Conservation (phyloP, 805 yeast genomes). For the Hemisphaericaspora nanyangensis region DNA sequence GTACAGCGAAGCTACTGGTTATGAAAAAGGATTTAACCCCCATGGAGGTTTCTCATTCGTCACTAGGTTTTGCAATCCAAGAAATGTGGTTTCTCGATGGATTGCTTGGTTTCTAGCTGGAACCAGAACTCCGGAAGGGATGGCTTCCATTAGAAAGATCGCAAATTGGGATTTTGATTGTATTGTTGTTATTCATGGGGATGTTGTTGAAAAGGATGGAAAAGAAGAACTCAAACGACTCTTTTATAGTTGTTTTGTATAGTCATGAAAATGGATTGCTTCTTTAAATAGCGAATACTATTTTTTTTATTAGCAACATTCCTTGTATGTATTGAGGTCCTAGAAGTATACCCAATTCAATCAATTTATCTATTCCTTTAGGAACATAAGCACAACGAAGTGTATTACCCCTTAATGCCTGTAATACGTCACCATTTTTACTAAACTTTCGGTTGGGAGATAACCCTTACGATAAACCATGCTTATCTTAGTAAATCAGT, state of each 20-base stretch:
- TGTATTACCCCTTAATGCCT: too few relatives aligned
- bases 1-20: constrained; percentile 36
- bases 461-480: too few relatives aligned
- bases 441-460: too few relatives aligned
- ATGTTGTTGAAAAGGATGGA: constrained; percentile 37
- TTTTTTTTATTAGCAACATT: too few relatives aligned
- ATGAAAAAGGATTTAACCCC: constrained; percentile 33
- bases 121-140: background rate
- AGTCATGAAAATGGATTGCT: too few relatives aligned
- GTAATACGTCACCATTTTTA: too few relatives aligned
- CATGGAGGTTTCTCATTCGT: constrained; percentile 36
- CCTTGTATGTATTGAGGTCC: too few relatives aligned
- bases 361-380: too few relatives aligned
- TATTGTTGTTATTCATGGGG: constrained; percentile 55
- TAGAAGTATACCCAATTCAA: too few relatives aligned
- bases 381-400: too few relatives aligned
- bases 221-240: constrained; percentile 13
- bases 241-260: background rate
- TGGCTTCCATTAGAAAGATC: background rate
- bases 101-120: background rate
- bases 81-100: constrained; percentile 26
- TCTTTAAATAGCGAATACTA: too few relatives aligned
- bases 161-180: constrained; percentile 38
- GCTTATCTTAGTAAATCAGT: too few relatives aligned
- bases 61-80: constrained; percentile 34